phyloP scores from a whole-genome alignment of 148 eudicot species.

The Dysphania ambrosioides region DNA sequence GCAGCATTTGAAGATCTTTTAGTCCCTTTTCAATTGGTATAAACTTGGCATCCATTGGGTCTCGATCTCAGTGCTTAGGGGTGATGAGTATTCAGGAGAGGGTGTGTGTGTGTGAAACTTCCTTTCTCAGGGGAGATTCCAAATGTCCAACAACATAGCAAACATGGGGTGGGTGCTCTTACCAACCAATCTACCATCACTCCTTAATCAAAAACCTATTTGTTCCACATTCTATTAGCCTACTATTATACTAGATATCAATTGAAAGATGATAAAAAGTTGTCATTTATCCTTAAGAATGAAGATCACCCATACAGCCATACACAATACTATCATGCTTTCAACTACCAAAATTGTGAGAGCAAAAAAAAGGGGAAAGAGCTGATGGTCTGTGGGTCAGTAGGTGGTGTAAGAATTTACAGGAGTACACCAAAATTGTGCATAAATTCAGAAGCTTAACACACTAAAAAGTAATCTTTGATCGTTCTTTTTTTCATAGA shows the following conservation, averaged over 20 bases:
- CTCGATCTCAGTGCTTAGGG: not conserved
- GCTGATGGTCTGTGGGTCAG: not conserved
- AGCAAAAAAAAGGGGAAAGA: not conserved
- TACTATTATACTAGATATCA: not conserved
- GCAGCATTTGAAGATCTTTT: no score
- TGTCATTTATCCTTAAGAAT: not conserved
- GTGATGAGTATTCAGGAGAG: no score
- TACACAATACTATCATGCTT: constrained; percentile 14
- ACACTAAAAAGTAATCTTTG: constrained; percentile 54
- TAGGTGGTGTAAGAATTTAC: not conserved
- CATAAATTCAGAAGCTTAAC: not conserved
- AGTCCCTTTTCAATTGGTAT: no score
- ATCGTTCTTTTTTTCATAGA: constrained; percentile 83
- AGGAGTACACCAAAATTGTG: not conserved
- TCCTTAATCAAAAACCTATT: not conserved
- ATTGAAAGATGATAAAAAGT: not conserved
- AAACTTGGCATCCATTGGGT: no score
- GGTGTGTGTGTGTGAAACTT: no score
- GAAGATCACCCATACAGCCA: not conserved
- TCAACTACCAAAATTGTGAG: not conserved
- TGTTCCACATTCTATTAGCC: not conserved
- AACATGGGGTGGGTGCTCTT: not conserved
- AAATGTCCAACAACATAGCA: not conserved
- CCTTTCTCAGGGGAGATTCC: no score
- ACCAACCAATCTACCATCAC: not conserved